Base-by-base conservation (phyloP, 208 protist genomes). In the Wallacemonas sp. region DNA sequence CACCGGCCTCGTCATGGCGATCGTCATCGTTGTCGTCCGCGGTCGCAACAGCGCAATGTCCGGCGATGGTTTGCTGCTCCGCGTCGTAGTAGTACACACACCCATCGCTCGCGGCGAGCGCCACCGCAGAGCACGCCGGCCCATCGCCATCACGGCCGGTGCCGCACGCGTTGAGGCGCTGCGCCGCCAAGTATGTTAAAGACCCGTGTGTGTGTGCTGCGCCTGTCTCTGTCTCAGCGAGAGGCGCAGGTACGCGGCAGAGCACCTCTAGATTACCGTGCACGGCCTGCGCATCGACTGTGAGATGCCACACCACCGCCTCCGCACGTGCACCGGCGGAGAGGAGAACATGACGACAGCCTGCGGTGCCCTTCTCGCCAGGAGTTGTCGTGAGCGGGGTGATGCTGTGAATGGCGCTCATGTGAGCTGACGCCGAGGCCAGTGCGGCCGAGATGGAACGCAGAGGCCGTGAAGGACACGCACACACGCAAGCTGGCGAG, bases 301-400 rank as follows among this genome's bases (percentile, higher is more conserved):
- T 15, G 8, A 89, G 47, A 26, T 63, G 68, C 87, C 87, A 93
- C 9, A 86, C 27, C 17, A 82, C 59, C 28, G 74, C 81, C 69
- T 93, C 87, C 9, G 75, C 75, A 5, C 76, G 76, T 33, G 76
- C 63, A 2, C 87, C 87, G 3, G 79, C 87, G 0, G 81, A 86
- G 28, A 90, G 55, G 19, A 90, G 51, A 3, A 72, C 66, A 4
- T 79, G 76, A 51, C 31, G 63, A 28, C 47, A 34, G 9, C n/a
- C 22, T 1, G 72, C 34, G 0, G 66, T 66, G 1, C 39, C n/a
- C n/a, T n/a, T n/a, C n/a, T n/a, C n/a, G n/a, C n/a, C n/a, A n/a
- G n/a, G n/a, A n/a, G n/a, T n/a, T n/a, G n/a, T 41, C 0, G 56
- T 55, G 4, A 61, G 61, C 28, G 41, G 45, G 15, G 70, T 53